Percentiles rank a stretch among this genome's conserved stretches.
Conservation (phyloP, 78 protist species). For the Planoprotostelium fungivorum region DNA sequence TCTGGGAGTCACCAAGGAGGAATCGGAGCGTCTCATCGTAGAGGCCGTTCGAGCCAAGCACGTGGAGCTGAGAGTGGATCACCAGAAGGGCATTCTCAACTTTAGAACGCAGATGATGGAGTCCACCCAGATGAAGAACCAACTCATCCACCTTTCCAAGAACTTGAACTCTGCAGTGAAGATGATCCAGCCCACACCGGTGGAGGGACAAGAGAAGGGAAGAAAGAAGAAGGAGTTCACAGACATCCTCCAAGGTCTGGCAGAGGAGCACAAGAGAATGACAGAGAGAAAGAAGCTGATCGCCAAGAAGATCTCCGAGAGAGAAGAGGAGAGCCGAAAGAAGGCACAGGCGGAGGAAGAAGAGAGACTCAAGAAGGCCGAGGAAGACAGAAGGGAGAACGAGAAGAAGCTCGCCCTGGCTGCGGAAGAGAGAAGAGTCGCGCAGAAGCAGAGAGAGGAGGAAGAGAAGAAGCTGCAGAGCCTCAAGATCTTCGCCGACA, state of each 20-base stretch:
- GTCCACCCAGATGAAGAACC: slow-evolving; percentile 44
- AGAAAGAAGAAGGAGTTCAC: slow-evolving; percentile 40
- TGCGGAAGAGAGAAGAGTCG: not conserved
- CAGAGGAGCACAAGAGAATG: slow-evolving; percentile 49
- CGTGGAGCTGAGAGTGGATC: slow-evolving; percentile 57
- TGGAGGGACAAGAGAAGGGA: slow-evolving; percentile 11
- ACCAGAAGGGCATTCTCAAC: slow-evolving; percentile 34
- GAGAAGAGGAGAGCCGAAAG: slow-evolving; percentile 45
- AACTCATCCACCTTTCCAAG: slow-evolving; percentile 12
- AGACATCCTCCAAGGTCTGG: slow-evolving; percentile 30
- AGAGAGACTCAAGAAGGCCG: not conserved
- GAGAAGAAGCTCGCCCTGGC: not conserved
- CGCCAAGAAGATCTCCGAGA: slow-evolving; percentile 55
- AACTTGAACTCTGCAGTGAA: slow-evolving; percentile 23
- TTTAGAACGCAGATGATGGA: slow-evolving; percentile 50
- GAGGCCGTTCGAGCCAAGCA: slow-evolving; percentile 36
- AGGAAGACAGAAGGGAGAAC: not conserved
- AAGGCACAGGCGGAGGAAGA: not conserved
- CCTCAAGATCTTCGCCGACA: not conserved
- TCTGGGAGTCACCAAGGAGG: slow-evolving; percentile 20
- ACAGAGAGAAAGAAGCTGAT: slow-evolving; percentile 50
- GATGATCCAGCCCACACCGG: slow-evolving; percentile 34
- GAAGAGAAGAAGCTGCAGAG: not conserved
- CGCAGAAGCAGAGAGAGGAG: not conserved
- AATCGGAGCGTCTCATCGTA: slow-evolving; percentile 24